Percentiles rank a stretch among this genome's conserved stretches.
These are phyloP conservation scores for Trypanosoma lewisi DNA, from an alignment of 208 protist genomes.

Conservation along the genomic window DNA sequence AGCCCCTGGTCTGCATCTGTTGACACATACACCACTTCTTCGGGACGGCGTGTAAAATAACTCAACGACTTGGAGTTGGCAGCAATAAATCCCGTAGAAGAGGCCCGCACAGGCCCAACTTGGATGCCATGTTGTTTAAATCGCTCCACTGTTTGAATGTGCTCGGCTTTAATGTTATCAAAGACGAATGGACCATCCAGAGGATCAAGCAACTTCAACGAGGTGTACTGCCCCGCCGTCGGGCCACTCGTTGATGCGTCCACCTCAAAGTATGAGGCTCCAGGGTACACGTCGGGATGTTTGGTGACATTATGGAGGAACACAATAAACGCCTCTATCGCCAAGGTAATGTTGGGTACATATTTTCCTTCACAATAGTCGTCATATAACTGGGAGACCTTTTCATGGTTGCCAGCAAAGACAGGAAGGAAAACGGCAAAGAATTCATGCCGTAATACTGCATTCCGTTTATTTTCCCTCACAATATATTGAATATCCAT, in stretches of 20 bases:
- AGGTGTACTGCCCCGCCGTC: constrained; percentile 45
- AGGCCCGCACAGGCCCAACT: constrained; percentile 54
- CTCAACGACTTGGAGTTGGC: constrained; percentile 57
- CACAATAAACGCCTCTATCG: constrained; percentile 68
- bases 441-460: constrained; percentile 74
- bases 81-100: constrained; percentile 61
- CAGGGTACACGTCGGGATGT: constrained; percentile 24
- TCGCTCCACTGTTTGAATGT: constrained; percentile 54
- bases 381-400: constrained; percentile 50
- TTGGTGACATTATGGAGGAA: constrained; percentile 61
- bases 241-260: constrained; percentile 22
- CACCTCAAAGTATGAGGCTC: constrained; percentile 22
- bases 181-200: constrained; percentile 68
- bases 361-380: constrained; percentile 80
- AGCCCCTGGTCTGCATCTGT: constrained; percentile 57
- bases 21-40: constrained; percentile 69
- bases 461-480: constrained; percentile 59
- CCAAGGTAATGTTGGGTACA: constrained; percentile 80
- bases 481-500: constrained; percentile 82
- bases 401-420: constrained; percentile 49
- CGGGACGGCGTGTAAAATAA: constrained; percentile 54
- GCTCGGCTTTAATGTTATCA: constrained; percentile 73
- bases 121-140: constrained; percentile 75
- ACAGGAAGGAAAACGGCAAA: constrained; percentile 71
- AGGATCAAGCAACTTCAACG: constrained; percentile 70